These are phyloP conservation scores for Schrenkiella parvula DNA, from an alignment of 345 rosid species.

Conservation along the genomic window DNA sequence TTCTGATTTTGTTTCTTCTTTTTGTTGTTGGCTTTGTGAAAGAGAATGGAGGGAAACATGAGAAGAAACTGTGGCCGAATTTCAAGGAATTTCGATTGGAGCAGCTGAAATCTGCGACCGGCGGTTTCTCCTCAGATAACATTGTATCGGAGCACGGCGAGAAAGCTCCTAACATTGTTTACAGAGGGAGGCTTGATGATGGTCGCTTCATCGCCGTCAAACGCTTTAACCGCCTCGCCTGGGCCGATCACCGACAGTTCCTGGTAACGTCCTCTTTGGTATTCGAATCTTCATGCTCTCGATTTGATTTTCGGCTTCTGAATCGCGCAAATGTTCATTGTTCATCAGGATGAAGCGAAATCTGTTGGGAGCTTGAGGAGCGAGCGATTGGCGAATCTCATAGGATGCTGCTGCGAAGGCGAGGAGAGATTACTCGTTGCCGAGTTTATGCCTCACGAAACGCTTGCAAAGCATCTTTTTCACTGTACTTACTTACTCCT, in stretches of 20 bases:
- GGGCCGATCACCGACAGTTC: constrained; percentile 98
- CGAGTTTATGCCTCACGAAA: constrained; percentile 92
- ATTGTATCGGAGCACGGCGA: constrained; percentile 97
- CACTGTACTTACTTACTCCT: constrained; percentile 47
- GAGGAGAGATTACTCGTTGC: constrained; percentile 88
- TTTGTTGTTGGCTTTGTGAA: neutral
- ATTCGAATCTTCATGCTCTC: neutral
- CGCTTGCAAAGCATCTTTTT: constrained; percentile 92
- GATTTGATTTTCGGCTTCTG: neutral
- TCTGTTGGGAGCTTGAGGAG: constrained; percentile 86
- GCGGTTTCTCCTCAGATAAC: constrained; percentile 73
- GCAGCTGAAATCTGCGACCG: constrained; percentile 70
- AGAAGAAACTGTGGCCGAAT: constrained; percentile 53
- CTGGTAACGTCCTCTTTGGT: constrained; percentile 40
- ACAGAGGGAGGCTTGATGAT: constrained; percentile 70
- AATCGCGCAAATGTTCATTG: neutral
- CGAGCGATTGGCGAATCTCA: constrained; percentile 76
- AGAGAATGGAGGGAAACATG: constrained; percentile 62
- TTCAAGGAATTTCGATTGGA: constrained; percentile 73
- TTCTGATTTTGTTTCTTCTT: neutral
- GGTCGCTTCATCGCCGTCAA: constrained; percentile 82
- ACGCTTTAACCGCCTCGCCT: constrained; percentile 79
- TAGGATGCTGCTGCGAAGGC: constrained; percentile 87
- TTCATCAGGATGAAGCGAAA: constrained; percentile 78
- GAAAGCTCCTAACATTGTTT: constrained; percentile 93